Conservation (phyloP, 192 early-diverging fungal genomes). For the Coemansia sp. region DNA sequence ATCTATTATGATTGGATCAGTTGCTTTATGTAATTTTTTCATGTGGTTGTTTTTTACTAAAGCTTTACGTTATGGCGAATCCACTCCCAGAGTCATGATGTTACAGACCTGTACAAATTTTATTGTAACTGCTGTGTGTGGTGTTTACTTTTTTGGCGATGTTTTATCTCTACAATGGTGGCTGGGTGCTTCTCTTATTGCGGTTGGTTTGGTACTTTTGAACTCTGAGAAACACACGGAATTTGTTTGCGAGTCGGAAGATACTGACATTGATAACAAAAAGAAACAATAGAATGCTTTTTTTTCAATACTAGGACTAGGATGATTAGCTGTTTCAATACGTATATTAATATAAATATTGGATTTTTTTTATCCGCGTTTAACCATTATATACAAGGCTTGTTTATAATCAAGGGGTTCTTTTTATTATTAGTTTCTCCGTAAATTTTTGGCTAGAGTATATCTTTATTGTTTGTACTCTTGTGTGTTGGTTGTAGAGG, state of each 20-base stretch:
- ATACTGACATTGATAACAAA: conserved; percentile 1
- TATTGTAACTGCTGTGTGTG: conserved; percentile 65
- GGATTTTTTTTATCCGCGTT: too few relatives aligned
- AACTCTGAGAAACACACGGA: conserved; percentile 17
- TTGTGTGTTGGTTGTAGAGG: too few relatives aligned
- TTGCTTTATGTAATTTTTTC: conserved; percentile 68
- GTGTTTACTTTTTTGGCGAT: conserved; percentile 72
- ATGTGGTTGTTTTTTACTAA: conserved; percentile 92
- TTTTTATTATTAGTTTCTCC: too few relatives aligned
- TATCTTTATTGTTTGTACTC: too few relatives aligned
- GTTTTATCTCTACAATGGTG: conserved; percentile 76
- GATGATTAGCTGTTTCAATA: too few relatives aligned
- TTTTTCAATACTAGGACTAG: too few relatives aligned
- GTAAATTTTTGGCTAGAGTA: too few relatives aligned
- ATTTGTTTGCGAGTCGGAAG: conserved; percentile 8
- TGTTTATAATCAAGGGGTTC: too few relatives aligned
- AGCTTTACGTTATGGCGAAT: conserved; percentile 68
- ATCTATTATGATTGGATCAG: conserved; percentile 52
- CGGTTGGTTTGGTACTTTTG: conserved; percentile 27
- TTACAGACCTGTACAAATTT: conserved; percentile 80
- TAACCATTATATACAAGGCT: too few relatives aligned
- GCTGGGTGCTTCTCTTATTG: conserved; percentile 74
- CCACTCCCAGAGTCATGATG: conserved; percentile 72
- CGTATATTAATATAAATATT: too few relatives aligned
- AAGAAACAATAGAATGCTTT: conserved; percentile 10